Evolutionary conservation across 176 grass and related monocot genomes (phyloP).

Genomic region (Oropetium thomaeum): DNA sequence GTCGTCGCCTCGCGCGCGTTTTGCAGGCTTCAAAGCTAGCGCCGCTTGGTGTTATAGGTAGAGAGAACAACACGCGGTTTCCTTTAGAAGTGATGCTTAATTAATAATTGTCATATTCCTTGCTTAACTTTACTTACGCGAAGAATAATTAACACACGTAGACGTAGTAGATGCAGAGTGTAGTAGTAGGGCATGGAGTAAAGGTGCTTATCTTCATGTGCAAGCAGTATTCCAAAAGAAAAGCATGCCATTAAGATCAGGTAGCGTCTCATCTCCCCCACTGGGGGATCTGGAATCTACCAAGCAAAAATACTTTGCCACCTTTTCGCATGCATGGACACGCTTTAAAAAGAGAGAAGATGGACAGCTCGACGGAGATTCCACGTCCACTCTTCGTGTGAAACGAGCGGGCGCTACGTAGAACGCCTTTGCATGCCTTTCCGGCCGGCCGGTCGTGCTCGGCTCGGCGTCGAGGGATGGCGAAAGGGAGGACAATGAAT

Average conservation of each 20-base stretch:
- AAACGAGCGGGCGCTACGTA: conserved; percentile 4
- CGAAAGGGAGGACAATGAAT: background rate
- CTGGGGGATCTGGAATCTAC: conserved; percentile 22
- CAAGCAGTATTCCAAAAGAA: conserved; percentile 25
- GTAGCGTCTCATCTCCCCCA: too few species aligned
- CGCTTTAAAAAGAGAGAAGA: background rate
- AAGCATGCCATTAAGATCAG: background rate
- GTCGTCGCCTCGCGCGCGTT: background rate
- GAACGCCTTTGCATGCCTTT: background rate
- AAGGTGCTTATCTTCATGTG: conserved; percentile 58
- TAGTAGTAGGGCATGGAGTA: conserved; percentile 17
- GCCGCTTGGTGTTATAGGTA: background rate
- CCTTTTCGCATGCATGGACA: background rate
- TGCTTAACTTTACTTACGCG: background rate
- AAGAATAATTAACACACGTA: background rate
- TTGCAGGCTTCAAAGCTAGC: background rate
- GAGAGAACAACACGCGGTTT: background rate
- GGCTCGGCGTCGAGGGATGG: background rate
- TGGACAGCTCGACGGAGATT: conserved; percentile 27
- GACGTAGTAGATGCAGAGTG: background rate
- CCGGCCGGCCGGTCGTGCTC: background rate
- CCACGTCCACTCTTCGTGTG: conserved; percentile 21
- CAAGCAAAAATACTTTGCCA: background rate
- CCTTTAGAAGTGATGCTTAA: too few species aligned
- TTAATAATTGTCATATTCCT: background rate